These are phyloP conservation scores for Irpex sp. DNA, from an alignment of 1,284 basidiomycete genomes.

Conservation along the genomic window DNA sequence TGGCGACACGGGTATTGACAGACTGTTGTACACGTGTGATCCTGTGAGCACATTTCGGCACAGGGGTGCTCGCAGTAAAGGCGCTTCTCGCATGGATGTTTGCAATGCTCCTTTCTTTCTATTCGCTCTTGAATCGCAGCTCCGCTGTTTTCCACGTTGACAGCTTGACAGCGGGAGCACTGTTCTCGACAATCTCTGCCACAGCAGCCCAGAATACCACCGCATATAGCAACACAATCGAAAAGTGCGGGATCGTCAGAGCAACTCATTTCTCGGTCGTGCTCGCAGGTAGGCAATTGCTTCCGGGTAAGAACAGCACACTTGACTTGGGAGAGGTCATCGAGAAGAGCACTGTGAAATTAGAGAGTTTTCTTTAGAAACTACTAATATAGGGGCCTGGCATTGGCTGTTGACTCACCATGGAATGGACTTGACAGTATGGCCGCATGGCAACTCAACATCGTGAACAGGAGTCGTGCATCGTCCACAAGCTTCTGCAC, in stretches of 20 bases:
- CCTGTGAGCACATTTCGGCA: constrained; percentile 42
- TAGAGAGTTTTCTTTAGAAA: background rate
- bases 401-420: constrained; percentile 44
- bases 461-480: constrained; percentile 47
- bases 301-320: constrained; percentile 35
- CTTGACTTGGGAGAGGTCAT: background rate
- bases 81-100: constrained; percentile 48
- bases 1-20: constrained; percentile 55
- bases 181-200: constrained; percentile 43
- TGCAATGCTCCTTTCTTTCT: constrained; percentile 35
- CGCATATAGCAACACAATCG: constrained; percentile 43
- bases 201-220: constrained; percentile 49
- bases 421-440: constrained; percentile 38
- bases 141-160: constrained; percentile 13
- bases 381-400: constrained; percentile 31
- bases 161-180: constrained; percentile 49
- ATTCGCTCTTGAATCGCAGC: constrained; percentile 8
- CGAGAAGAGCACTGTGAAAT: background rate
- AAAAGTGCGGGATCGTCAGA: constrained; percentile 36
- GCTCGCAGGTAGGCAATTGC: constrained; percentile 54
- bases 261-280: constrained; percentile 44
- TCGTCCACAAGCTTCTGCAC: constrained; percentile 51
- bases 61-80: constrained; percentile 63
- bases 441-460: constrained; percentile 63
- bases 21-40: constrained; percentile 44